phyloP scores from a whole-genome alignment of 495 filamentous ascomycete genomes.

The Penicillium manginii region DNA sequence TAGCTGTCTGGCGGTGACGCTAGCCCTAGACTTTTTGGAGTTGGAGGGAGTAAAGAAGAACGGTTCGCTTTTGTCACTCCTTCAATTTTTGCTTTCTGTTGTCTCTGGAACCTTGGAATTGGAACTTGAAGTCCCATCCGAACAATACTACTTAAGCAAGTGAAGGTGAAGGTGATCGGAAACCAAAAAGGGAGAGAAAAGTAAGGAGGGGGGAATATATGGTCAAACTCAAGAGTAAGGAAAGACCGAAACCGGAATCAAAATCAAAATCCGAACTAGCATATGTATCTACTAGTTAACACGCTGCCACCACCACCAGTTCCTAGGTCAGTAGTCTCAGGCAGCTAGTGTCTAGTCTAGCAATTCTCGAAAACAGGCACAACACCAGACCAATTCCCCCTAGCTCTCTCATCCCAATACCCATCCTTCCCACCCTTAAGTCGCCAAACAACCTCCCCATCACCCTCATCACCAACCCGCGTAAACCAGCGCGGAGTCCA shows the following conservation, averaged over 20 bases:
- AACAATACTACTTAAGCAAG: not conserved
- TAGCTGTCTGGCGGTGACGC: no score
- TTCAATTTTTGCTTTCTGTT: no score
- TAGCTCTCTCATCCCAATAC: conserved; percentile 87
- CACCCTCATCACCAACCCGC: conserved; percentile 53
- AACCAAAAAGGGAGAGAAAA: not conserved
- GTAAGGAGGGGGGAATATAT: not conserved
- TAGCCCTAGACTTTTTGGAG: no score
- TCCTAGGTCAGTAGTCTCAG: not conserved
- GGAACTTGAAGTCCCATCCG: no score
- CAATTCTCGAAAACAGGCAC: conserved; percentile 67
- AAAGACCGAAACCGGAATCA: not conserved
- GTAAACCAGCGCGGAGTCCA: conserved; percentile 85
- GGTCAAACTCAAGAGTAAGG: not conserved
- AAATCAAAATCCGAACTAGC: not conserved
- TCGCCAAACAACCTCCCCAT: conserved; percentile 78
- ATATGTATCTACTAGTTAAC: not conserved
- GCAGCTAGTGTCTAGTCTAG: not conserved
- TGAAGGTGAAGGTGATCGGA: not conserved
- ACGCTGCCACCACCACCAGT: not conserved
- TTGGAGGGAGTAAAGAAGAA: no score
- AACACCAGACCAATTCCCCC: conserved; percentile 70
- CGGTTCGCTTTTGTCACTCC: no score
- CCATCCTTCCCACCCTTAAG: conserved; percentile 78
- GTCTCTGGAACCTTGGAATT: no score